phyloP scores from a whole-genome alignment of 2,329 filamentous ascomycete species.

The Thielaviopsis musarum region DNA sequence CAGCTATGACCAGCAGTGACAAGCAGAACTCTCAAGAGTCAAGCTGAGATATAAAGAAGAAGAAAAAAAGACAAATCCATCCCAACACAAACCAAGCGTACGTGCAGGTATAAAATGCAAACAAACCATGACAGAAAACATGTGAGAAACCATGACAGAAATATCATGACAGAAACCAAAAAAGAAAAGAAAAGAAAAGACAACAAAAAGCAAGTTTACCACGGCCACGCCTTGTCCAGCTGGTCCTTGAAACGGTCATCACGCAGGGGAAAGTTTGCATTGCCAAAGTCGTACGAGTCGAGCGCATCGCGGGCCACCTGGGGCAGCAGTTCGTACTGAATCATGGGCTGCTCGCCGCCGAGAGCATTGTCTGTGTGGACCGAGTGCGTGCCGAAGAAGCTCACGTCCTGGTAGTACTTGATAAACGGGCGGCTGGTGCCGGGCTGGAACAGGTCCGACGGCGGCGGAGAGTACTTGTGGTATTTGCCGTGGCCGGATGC shows the following conservation, averaged over 20 bases:
- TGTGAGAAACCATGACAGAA: neutral
- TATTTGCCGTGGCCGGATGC: conserved; percentile 24
- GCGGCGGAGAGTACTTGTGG: conserved; percentile 14
- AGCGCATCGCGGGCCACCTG: conserved; percentile 21
- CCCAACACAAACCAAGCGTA: neutral
- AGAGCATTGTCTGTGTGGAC: conserved; percentile 20
- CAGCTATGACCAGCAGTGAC: no score
- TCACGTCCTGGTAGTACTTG: conserved; percentile 19
- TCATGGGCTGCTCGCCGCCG: conserved; percentile 24
- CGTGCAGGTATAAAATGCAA: neutral
- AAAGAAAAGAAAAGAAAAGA: neutral
- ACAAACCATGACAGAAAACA: neutral
- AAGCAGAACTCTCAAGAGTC: neutral
- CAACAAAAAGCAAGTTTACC: neutral
- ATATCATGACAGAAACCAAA: neutral
- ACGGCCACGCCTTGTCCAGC: conserved; percentile 12
- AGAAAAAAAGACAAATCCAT: neutral
- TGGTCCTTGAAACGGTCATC: conserved; percentile 17
- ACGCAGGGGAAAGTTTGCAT: conserved; percentile 26
- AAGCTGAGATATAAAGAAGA: neutral
- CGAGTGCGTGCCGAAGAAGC: conserved; percentile 20
- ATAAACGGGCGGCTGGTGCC: conserved; percentile 16
- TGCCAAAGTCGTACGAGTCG: conserved; percentile 23
- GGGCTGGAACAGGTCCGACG: neutral
- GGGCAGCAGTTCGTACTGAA: conserved; percentile 28